Base-by-base conservation (phyloP, 768 basidiomycete genomes). In the Trametes sanguinea region DNA sequence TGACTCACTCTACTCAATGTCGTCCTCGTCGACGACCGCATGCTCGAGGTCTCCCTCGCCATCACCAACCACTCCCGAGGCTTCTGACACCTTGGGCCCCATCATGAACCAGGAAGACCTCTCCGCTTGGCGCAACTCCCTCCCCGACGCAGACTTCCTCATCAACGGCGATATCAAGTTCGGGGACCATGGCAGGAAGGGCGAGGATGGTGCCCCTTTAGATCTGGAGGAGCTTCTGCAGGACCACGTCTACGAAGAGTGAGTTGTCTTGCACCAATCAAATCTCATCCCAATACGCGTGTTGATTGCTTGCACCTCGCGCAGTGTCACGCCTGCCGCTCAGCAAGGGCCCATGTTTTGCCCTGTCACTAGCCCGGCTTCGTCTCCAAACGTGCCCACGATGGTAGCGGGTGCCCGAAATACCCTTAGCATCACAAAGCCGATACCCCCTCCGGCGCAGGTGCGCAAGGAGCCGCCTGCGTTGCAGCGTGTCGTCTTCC, bases 171-270 rank as follows among this genome's bases (percentile, higher is more conserved):
- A 76, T 29, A 72, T 76, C 33, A 77, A 76, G 57, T 67, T 76
- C 46, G 61, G 76, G 27, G 53, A 60, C 17, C 71, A 76, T 13
- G 75, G 62, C 85, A 86, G 69, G 72, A 77, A 52, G 85, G 82
- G 40, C 78, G 80, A 66, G 14, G 61, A 63, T 35, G 39, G 43
- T 42, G 54, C 58, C 89, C 75, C 83, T 0, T 91, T 64, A 78
- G 81, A 44, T 76, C 30, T 92, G 44, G 86, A 89, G 68, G 90
- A 92, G 69, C 76, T 92, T 50, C 82, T 92, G 56, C 86, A 90
- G 68, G 84, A 85, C 63, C 82, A 87, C 67, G 87, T 84, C 35
- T 92, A 88, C 72, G 88, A 89, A 65, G 88, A 90, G 89, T 92
- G 71, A 64, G 87, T 76, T 13, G 53, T 45, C 29, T 42, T 57